Evolutionary conservation across 345 rosid species (phyloP).

Genomic region (Adansonia digitata): DNA sequence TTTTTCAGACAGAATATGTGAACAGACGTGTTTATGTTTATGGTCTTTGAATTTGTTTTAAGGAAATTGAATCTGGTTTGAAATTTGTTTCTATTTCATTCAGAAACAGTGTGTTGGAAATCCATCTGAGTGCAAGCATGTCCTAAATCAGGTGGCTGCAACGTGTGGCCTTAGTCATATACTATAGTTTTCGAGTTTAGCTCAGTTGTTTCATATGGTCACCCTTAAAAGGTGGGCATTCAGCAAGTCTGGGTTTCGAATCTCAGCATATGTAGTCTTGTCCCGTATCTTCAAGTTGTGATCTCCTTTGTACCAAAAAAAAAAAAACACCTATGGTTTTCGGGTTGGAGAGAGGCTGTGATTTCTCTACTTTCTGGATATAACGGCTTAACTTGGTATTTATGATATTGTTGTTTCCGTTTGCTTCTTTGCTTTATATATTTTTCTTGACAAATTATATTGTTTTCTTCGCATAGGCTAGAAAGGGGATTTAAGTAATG

Average conservation of each 20-base stretch:
- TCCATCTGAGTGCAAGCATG: not conserved
- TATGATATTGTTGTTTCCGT: not conserved
- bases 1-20: not conserved
- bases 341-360: not conserved
- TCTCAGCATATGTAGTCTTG: too few species aligned
- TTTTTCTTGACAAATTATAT: not conserved
- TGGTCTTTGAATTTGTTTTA: not conserved
- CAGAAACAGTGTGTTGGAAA: not conserved
- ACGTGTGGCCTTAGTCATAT: not conserved
- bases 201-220: too few species aligned
- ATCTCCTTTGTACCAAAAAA: too few species aligned
- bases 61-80: not conserved
- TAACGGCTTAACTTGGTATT: not conserved
- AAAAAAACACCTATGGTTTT: too few species aligned
- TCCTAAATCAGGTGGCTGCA: not conserved
- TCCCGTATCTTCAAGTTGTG: too few species aligned
- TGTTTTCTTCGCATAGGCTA: not conserved
- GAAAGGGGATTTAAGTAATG: constrained; percentile 36
- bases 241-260: too few species aligned
- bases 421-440: not conserved
- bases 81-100: not conserved
- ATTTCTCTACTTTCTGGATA: not conserved
- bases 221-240: too few species aligned
- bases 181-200: not conserved
- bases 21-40: not conserved